phyloP scores from a whole-genome alignment of 345 rosid genomes.

The Populus simonii region DNA sequence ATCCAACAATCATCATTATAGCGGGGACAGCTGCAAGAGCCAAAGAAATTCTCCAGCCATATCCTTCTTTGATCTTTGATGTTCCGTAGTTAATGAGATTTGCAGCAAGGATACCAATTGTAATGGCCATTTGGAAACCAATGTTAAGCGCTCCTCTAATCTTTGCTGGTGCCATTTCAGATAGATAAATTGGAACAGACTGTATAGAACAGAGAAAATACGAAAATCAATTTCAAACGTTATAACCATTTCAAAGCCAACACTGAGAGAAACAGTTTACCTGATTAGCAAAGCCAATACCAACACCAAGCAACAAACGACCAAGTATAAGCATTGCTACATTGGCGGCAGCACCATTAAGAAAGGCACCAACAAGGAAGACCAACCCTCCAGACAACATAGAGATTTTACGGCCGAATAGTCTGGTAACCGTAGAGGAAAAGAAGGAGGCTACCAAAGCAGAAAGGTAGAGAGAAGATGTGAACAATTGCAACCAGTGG shows the following conservation, averaged over 20 bases:
- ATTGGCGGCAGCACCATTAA: constrained; percentile 37
- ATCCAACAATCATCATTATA: constrained; percentile 19
- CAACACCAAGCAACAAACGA: constrained; percentile 41
- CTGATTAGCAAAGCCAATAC: constrained; percentile 46
- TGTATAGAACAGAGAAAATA: constrained; percentile 8
- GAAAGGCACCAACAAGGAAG: constrained; percentile 38
- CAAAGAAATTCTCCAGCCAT: constrained; percentile 41
- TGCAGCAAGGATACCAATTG: constrained; percentile 36
- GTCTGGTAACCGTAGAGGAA: constrained; percentile 57
- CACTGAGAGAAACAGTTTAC: constrained; percentile 1
- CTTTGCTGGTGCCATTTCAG: constrained; percentile 45
- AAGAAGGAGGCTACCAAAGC: constrained; percentile 60
- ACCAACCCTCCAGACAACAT: constrained; percentile 35
- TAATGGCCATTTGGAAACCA: constrained; percentile 33
- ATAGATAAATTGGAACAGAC: constrained; percentile 42
- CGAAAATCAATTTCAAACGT: background rate
- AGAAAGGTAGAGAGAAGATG: constrained; percentile 75
- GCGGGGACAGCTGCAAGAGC: constrained; percentile 44
- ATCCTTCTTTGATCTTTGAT: constrained; percentile 14
- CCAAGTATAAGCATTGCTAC: constrained; percentile 47
- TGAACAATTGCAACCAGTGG: constrained; percentile 58
- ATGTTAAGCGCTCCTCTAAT: constrained; percentile 39
- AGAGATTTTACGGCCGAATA: constrained; percentile 36
- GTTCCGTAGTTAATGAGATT: constrained; percentile 31
- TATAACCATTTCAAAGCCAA: background rate